phyloP scores from a whole-genome alignment of 1,139 yeast genomes.

The Magnusiomyces fungicola region DNA sequence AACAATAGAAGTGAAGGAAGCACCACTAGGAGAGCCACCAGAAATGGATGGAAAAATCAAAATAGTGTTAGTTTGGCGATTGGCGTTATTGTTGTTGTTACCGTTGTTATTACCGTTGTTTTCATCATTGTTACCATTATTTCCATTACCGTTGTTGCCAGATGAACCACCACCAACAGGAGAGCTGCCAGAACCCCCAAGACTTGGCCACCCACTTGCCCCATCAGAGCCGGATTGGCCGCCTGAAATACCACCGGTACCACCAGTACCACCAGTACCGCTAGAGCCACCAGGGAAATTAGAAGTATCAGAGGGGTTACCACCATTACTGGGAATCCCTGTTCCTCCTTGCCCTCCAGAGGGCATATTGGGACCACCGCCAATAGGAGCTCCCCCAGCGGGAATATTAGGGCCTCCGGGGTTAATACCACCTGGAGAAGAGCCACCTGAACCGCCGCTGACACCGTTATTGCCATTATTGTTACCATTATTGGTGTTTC shows the following conservation, averaged over 20 bases:
- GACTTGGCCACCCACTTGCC: not conserved
- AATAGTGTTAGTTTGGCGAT: not conserved
- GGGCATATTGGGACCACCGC: not conserved
- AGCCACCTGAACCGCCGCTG: not conserved
- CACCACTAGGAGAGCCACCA: not conserved
- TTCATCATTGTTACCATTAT: not conserved
- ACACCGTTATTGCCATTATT: constrained; percentile 22
- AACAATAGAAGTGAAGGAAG: not conserved
- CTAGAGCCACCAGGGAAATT: constrained; percentile 10
- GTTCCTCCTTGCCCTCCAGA: too few species aligned
- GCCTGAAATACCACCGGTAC: not conserved
- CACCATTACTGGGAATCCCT: not conserved
- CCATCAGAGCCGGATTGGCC: not conserved
- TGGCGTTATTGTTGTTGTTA: not conserved
- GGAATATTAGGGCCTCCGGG: not conserved
- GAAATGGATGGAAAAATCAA: not conserved
- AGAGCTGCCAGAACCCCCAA: too few species aligned
- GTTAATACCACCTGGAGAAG: not conserved
- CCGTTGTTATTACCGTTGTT: not conserved
- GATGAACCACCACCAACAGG: not conserved
- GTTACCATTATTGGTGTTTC: not conserved
- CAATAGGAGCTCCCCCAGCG: not conserved
- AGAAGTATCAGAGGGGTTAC: not conserved
- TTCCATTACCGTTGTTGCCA: not conserved
- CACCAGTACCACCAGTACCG: not conserved